phyloP scores from a whole-genome alignment of 805 yeast genomes.

The Cyberlindnera japonica region DNA sequence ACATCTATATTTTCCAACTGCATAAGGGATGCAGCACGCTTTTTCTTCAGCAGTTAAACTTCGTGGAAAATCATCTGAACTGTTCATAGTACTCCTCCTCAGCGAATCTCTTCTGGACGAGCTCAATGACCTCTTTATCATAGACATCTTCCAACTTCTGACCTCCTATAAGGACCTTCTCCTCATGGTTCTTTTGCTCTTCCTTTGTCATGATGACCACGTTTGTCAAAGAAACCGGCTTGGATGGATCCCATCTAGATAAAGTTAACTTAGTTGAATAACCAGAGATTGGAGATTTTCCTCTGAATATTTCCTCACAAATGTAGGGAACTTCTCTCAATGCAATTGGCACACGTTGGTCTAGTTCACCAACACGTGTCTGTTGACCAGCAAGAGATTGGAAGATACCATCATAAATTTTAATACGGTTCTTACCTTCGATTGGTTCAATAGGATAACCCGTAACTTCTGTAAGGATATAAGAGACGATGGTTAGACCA shows the following conservation, averaged over 20 bases:
- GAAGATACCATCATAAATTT: constrained; percentile 77
- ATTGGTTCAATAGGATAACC: constrained; percentile 91
- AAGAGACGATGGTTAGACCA: constrained; percentile 86
- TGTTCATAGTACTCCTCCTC: constrained; percentile 75
- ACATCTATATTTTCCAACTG: background rate
- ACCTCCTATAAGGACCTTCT: constrained; percentile 66
- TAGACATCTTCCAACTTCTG: constrained; percentile 63
- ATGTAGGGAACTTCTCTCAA: constrained; percentile 74
- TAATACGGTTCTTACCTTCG: constrained; percentile 84
- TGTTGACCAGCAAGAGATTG: constrained; percentile 87
- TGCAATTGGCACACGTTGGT: constrained; percentile 73
- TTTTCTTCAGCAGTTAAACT: background rate
- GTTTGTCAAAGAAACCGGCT: constrained; percentile 67
- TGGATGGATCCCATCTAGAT: constrained; percentile 76
- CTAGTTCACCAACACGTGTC: constrained; percentile 66
- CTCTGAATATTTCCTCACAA: constrained; percentile 88
- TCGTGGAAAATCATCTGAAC: constrained; percentile 34
- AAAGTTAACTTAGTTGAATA: constrained; percentile 76
- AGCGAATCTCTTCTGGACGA: constrained; percentile 58
- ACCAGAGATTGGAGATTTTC: constrained; percentile 85
- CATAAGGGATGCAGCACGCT: background rate
- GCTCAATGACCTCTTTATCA: constrained; percentile 48
- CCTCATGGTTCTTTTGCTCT: constrained; percentile 80
- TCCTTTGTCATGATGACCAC: constrained; percentile 85
- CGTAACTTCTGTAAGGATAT: constrained; percentile 70